Conservation (phyloP, 129 eudicot species). For the Cynara cardunculus region DNA sequence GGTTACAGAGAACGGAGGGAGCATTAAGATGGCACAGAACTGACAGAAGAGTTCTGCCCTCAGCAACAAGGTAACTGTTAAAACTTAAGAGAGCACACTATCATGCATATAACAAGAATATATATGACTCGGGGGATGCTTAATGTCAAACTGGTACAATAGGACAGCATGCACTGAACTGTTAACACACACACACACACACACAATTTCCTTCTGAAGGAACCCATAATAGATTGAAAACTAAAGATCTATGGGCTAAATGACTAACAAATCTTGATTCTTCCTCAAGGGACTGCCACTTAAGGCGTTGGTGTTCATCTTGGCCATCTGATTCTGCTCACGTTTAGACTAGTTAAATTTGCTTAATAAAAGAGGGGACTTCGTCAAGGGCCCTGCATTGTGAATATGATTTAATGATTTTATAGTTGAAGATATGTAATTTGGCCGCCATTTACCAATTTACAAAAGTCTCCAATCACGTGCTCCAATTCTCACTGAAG, state of each 20-base stretch:
- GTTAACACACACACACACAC: background rate
- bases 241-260: background rate
- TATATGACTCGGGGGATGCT: background rate
- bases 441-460: too few relatives aligned
- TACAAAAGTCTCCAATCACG: too few relatives aligned
- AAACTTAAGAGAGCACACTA: background rate
- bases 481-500: too few relatives aligned
- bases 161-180: background rate
- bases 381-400: background rate
- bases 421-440: background rate
- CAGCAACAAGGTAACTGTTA: too few relatives aligned
- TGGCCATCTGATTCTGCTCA: background rate
- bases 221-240: background rate
- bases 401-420: too few relatives aligned
- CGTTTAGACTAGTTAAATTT: background rate
- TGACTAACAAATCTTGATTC: background rate
- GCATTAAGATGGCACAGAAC: too few relatives aligned
- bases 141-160: background rate
- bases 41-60: too few relatives aligned
- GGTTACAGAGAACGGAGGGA: too few relatives aligned
- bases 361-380: background rate
- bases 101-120: background rate
- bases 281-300: background rate
- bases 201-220: background rate
- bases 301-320: background rate